Evolutionary conservation across 257 asterid genomes (phyloP), one percentile per base, ranked within the genome.

Genomic region (Primulina eburnea): DNA sequence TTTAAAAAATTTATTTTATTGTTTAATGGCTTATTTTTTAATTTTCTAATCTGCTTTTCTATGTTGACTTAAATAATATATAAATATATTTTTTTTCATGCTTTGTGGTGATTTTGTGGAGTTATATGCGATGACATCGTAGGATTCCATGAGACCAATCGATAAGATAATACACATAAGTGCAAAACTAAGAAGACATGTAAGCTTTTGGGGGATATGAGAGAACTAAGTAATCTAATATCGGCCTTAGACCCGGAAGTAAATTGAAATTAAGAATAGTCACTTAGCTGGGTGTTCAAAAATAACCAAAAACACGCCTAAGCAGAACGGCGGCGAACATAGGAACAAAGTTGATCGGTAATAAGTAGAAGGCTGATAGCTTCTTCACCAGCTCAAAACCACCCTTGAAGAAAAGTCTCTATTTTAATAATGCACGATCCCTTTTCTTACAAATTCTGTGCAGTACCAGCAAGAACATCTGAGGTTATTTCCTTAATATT

Each of bases 21-120:
- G 7, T 50, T 50, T 14, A 50, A 50, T 50, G 57, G 57, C 57
- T 50, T 16, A 50, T 50, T 4, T 50, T 50, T 14, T 47, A 3
- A 4, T 47, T 47, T 47, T 11, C 21, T 2, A 16, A 18, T 7
- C 26, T 16, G 18, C 11, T 24, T 34, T 62, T n/a, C 5, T 62
- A 34, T 18, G 16, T 62, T 62, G 18, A 6, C 57, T 50, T 50
- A 50, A 50, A 16, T 14, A 50, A 43, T 43, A 43, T 12, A 38
- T 12, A 43, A 11, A 43, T 43, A 12, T 43, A 28, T 28, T 1
- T 43, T 14, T 43, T 43, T 43, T 43, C 53, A 43, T 43, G 2
- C 53, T 43, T 68, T 35, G 14, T 37, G 59, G 30, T 37, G 33
- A 38, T 68, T 40, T 40, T 32, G 67, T 35, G 37, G 26, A 56